phyloP scores from a whole-genome alignment of 2,329 filamentous ascomycete genomes.

The Annulohypoxylon truncatum region DNA sequence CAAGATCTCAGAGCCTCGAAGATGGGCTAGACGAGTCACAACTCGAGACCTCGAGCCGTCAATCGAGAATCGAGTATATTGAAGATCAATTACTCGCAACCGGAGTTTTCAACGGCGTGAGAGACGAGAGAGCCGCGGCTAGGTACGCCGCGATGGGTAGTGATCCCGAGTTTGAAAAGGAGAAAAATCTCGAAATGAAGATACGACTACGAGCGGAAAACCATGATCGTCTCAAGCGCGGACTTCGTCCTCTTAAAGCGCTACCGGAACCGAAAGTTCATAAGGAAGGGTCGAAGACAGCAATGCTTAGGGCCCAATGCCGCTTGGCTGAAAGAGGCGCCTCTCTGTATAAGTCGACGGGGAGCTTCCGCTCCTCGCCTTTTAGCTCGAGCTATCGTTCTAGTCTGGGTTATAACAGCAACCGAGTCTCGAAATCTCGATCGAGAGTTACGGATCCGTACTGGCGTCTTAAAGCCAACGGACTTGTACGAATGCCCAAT shows the following conservation, averaged over 20 bases:
- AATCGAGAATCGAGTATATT: conserved; percentile 38
- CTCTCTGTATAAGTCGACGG: conserved; percentile 48
- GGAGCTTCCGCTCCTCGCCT: conserved; percentile 49
- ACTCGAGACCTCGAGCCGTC: conserved; percentile 7
- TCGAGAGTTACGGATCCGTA: conserved; percentile 50
- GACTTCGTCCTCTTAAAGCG: conserved; percentile 44
- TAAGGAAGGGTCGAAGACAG: conserved; percentile 49
- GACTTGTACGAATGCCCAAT: conserved; percentile 63
- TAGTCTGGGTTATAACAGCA: conserved; percentile 50
- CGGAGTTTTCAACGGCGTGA: conserved; percentile 46
- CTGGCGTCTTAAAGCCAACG: conserved; percentile 52
- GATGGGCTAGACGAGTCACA: conserved; percentile 30
- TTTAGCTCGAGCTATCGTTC: conserved; percentile 52
- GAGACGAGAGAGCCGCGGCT: conserved; percentile 45
- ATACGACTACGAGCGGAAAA: conserved; percentile 47
- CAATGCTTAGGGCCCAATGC: conserved; percentile 46
- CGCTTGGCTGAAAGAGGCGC: conserved; percentile 43
- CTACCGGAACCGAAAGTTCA: conserved; percentile 42
- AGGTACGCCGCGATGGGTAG: conserved; percentile 40
- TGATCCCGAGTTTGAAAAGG: conserved; percentile 21
- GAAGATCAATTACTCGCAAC: conserved; percentile 48
- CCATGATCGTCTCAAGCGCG: conserved; percentile 45
- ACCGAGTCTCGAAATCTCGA: conserved; percentile 48
- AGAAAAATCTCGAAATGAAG: conserved; percentile 38
- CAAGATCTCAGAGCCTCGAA: conserved; percentile 39